A percentile compares a stretch with the other conserved stretches of the same genome.
phyloP scores from a whole-genome alignment of 768 basidiomycete genomes.

The Infundibulicybe gibba region DNA sequence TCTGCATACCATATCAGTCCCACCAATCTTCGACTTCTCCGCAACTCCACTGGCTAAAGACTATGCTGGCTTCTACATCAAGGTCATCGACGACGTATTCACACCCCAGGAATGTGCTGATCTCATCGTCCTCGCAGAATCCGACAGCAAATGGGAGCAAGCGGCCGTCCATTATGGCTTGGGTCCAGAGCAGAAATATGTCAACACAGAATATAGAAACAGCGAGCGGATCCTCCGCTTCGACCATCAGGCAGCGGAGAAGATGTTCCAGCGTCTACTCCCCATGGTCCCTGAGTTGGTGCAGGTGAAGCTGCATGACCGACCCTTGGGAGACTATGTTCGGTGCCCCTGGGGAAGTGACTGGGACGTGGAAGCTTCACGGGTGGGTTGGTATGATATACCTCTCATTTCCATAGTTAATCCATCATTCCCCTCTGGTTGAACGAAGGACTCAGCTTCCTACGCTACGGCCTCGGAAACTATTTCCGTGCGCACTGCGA shows the following conservation, averaged over 20 bases:
- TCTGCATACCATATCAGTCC: no score
- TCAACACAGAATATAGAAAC: constrained; percentile 35
- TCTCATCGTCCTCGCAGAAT: constrained; percentile 31
- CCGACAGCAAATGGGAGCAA: constrained; percentile 31
- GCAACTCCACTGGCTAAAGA: constrained; percentile 25
- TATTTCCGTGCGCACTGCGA: constrained; percentile 38
- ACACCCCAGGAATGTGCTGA: constrained; percentile 35
- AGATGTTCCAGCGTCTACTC: constrained; percentile 30
- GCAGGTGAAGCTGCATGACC: constrained; percentile 23
- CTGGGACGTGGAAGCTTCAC: constrained; percentile 29
- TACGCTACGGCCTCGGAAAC: constrained; percentile 39
- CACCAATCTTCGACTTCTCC: constrained; percentile 29
- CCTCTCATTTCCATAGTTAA: no score
- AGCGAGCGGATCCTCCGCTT: constrained; percentile 35
- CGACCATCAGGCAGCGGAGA: constrained; percentile 26
- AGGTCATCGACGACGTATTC: constrained; percentile 39
- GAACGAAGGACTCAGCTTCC: constrained; percentile 35
- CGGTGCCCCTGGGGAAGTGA: constrained; percentile 15
- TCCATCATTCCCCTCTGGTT: constrained; percentile 15
- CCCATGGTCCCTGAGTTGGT: constrained; percentile 35
- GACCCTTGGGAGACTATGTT: constrained; percentile 29
- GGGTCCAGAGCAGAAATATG: constrained; percentile 19
- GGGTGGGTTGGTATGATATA: constrained; percentile 24
- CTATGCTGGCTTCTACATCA: constrained; percentile 35
- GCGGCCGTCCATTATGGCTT: constrained; percentile 29